Evolutionary conservation across 176 grass and related monocot genomes (phyloP).

Genomic region (Tillandsia fasciculata): DNA sequence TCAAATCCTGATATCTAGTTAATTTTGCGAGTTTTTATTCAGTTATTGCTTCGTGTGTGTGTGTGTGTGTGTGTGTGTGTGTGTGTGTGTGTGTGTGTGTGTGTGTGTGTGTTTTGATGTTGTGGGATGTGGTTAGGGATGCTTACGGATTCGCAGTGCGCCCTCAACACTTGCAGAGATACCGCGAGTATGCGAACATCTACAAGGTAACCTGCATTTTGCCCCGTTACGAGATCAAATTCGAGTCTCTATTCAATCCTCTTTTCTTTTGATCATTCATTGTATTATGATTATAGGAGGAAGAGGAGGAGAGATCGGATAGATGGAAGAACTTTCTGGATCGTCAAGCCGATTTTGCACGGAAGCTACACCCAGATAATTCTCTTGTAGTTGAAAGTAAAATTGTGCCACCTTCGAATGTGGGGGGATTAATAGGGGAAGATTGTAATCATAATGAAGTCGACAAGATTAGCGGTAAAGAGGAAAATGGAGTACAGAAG

Average conservation of each 20-base stretch:
- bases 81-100: too few species aligned
- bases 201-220: slow-evolving; percentile 51
- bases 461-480: too few species aligned
- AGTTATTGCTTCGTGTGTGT: too few species aligned
- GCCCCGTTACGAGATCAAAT: not conserved
- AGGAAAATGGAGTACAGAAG: slow-evolving; percentile 7
- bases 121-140: slow-evolving; percentile 50
- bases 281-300: slow-evolving; percentile 51
- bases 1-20: too few species aligned
- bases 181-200: slow-evolving; percentile 89
- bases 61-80: too few species aligned
- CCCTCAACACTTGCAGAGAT: slow-evolving; percentile 88
- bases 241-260: not conserved
- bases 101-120: slow-evolving; percentile 7
- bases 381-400: slow-evolving; percentile 51
- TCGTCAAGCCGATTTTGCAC: slow-evolving; percentile 38
- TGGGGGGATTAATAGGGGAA: slow-evolving; percentile 22
- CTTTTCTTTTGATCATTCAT: too few species aligned
- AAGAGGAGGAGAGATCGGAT: slow-evolving; percentile 97
- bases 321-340: slow-evolving; percentile 92
- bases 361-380: slow-evolving; percentile 6
- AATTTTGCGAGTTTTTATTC: too few species aligned
- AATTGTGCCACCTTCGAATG: slow-evolving; percentile 31
- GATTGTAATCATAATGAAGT: slow-evolving; percentile 7
- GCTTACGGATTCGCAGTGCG: slow-evolving; percentile 93